Conservation (phyloP, 78 protist species). For the Dictyostelium firmibasis region DNA sequence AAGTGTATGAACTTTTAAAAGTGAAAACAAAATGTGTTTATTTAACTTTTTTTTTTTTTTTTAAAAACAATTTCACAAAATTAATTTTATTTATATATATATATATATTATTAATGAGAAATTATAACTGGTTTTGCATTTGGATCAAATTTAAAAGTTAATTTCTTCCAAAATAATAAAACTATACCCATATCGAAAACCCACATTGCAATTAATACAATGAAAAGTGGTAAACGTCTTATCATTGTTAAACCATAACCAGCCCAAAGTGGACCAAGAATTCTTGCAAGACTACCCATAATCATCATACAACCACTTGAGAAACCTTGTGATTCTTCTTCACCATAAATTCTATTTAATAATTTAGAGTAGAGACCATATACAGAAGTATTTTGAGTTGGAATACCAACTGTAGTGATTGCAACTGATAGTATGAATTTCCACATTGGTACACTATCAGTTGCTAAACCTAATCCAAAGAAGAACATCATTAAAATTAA, state of each 20-base stretch:
- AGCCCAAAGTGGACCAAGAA: conserved; percentile 58
- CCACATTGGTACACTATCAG: conserved; percentile 22
- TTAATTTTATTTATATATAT: too few relatives aligned
- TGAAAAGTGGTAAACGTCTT: conserved; percentile 45
- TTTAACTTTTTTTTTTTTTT: too few relatives aligned
- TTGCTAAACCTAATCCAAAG: conserved; percentile 44
- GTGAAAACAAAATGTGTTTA: too few relatives aligned
- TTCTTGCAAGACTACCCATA: conserved; percentile 51
- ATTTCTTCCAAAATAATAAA: conserved; percentile 27
- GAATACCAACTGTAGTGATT: conserved; percentile 67
- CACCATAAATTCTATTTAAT: conserved; percentile 62
- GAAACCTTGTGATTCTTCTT: conserved; percentile 56
- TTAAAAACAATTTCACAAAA: too few relatives aligned
- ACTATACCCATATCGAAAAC: conserved; percentile 56
- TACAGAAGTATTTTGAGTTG: conserved; percentile 62
- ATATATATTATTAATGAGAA: too few relatives aligned
- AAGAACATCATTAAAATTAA: conserved; percentile 23
- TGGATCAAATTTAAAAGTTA: conserved; percentile 47
- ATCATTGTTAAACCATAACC: conserved; percentile 30
- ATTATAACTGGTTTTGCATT: background rate
- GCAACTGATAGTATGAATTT: conserved; percentile 39
- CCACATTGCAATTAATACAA: conserved; percentile 24
- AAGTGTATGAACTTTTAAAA: too few relatives aligned
- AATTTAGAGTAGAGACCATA: conserved; percentile 56
- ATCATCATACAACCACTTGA: conserved; percentile 62